Evolutionary conservation across 169 alveolate genomes (phyloP).

Genomic region (Plasmodium coatneyi): DNA sequence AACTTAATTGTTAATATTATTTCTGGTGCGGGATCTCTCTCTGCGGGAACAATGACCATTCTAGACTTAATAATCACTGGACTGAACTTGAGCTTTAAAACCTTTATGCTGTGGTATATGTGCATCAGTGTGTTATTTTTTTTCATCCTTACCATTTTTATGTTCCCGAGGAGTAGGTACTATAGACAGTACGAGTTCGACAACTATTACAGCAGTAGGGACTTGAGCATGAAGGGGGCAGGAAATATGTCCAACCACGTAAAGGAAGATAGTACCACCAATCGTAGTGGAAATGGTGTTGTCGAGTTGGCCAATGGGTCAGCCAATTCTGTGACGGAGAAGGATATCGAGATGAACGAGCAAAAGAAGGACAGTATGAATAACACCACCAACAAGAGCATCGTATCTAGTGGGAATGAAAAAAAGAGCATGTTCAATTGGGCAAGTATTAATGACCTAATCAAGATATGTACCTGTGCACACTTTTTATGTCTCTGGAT

Average conservation of each 20-base stretch:
- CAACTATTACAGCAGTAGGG: conserved; percentile 40
- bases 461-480: conserved; percentile 35
- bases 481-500: conserved; percentile 75
- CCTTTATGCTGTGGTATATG: conserved; percentile 72
- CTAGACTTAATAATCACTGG: conserved; percentile 54
- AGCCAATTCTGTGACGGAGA: background rate
- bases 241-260: background rate
- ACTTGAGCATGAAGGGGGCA: background rate
- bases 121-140: conserved; percentile 28
- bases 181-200: conserved; percentile 78
- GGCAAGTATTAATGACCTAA: conserved; percentile 13
- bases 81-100: conserved; percentile 12
- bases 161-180: conserved; percentile 74
- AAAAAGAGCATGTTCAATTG: conserved; percentile 3
- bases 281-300: background rate
- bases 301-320: background rate
- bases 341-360: background rate
- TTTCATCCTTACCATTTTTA: conserved; percentile 38
- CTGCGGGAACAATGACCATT: conserved; percentile 74
- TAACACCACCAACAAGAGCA: conserved; percentile 11
- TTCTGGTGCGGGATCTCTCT: conserved; percentile 76
- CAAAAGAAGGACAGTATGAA: background rate
- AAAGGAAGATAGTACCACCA: background rate
- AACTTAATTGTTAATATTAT: conserved; percentile 75
- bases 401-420: background rate